phyloP scores from a whole-genome alignment of 352 stramenopile genomes.

The Pythium rhizo-oryzae region DNA sequence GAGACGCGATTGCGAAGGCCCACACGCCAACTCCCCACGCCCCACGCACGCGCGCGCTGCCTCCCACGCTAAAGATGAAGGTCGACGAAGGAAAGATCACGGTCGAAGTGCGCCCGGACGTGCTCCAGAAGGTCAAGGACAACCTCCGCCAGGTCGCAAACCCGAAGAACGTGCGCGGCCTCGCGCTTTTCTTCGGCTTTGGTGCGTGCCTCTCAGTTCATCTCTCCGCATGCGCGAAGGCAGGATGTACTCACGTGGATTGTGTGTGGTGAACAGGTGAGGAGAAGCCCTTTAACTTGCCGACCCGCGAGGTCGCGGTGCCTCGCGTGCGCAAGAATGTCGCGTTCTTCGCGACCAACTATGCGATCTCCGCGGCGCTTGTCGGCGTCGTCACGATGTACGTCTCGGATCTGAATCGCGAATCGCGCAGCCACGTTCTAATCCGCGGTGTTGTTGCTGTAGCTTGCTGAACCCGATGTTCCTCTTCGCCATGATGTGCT shows the following conservation, averaged over 20 bases:
- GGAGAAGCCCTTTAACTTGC: constrained; percentile 87
- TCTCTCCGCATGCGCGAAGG: too few species aligned
- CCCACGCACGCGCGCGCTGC: too few species aligned
- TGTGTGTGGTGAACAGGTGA: constrained; percentile 43
- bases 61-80: constrained; percentile 47
- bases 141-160: constrained; percentile 69
- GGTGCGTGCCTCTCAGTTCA: constrained; percentile 38
- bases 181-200: constrained; percentile 82
- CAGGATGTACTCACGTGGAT: background rate
- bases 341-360: constrained; percentile 87
- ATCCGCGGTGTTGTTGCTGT: background rate
- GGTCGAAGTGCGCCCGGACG: constrained; percentile 65
- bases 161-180: constrained; percentile 74
- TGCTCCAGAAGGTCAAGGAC: constrained; percentile 66
- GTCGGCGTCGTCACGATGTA: constrained; percentile 87
- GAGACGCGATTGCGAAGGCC: too few species aligned
- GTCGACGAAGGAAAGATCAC: constrained; percentile 71
- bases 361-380: constrained; percentile 72
- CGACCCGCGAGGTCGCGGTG: constrained; percentile 59
- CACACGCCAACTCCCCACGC: constrained; percentile 4
- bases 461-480: constrained; percentile 88
- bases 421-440: background rate
- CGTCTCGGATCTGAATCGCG: background rate
- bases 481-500: constrained; percentile 85
- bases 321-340: constrained; percentile 77